Base-by-base conservation (phyloP, 345 rosid species). In the Arabidopsis arenosa region DNA sequence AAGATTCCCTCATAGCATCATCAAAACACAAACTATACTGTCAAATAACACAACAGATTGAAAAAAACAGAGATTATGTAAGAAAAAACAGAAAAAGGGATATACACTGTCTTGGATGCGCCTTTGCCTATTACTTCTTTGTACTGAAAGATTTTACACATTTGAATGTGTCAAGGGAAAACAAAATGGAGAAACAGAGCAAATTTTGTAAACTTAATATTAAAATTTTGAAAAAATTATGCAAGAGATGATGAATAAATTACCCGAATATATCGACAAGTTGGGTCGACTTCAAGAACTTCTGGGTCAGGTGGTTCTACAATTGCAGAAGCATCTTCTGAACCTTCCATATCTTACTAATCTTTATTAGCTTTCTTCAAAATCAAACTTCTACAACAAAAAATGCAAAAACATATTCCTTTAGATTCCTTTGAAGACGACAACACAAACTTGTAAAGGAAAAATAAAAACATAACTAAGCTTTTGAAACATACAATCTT, bases 181-280 rank as follows among this genome's bases (percentile, higher is more conserved):
- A 5, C 32, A 28, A 57, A 13, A 6, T 6, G 0, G 23, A 56
- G 62, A 33, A 57, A 56, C 61, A 56, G 17, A 3, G 59, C 4
- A 56, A 32, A 14, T 30, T 30, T 32, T 21, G 12, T 30, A 2
- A 54, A 1, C 18, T 2, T 12, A 13, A 55, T 55, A 33, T 56
- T 56, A 32, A n/a, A 55, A 9, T 28, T 28, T 28, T 55, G 12
- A 14, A 56, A n/a, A 0, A 32, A 56, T 17, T 30, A 56, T 7
- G 3, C 6, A 56, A 56, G 61, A 32, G 23, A 9, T 15, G 63
- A 35, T 35, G 23, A 15, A 58, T 9, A 1, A 17, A 0, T 36
- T 36, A 59, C 63, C 44, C 63, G 63, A 59, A 59, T 59, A 9
- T 59, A 59, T 15, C 63, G 44, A 59, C 28, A 36, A 59, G 63